Conservation (phyloP, 1,139 yeast genomes). For the Diutina ranongensis region DNA sequence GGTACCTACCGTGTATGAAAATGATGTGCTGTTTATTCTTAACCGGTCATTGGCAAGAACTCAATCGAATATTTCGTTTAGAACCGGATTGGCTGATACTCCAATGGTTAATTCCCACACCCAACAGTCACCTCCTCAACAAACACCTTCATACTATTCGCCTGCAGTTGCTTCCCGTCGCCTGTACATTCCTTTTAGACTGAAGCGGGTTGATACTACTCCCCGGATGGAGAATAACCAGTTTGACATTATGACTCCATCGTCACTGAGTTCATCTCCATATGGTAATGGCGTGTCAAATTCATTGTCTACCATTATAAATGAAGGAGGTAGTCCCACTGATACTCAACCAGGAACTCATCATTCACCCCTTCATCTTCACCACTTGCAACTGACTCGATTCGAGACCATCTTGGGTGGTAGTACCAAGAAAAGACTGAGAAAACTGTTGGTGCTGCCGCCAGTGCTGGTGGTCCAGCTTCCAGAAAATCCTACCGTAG, state of each 20-base stretch:
- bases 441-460: constrained; percentile 1
- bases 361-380: not conserved
- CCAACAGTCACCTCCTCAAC: not conserved
- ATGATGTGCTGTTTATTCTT: constrained; percentile 64
- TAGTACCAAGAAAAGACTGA: not conserved
- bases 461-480: constrained; percentile 5
- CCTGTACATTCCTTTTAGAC: constrained; percentile 31
- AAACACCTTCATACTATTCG: not conserved
- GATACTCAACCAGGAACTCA: not conserved
- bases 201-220: constrained; percentile 1
- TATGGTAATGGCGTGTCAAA: not conserved
- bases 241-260: not conserved
- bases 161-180: constrained; percentile 16
- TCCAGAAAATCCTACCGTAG: constrained; percentile 3
- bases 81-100: constrained; percentile 55
- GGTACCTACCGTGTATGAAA: constrained; percentile 71
- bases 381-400: constrained; percentile 2
- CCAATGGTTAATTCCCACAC: not conserved
- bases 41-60: constrained; percentile 68
- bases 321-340: not conserved
- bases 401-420: not conserved
- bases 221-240: constrained; percentile 1
- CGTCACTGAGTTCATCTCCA: not conserved
- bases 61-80: constrained; percentile 66
- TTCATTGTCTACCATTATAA: not conserved